These are phyloP conservation scores for Drosera spatulata DNA, from an alignment of 179 eudicot species.

Conservation along the genomic window DNA sequence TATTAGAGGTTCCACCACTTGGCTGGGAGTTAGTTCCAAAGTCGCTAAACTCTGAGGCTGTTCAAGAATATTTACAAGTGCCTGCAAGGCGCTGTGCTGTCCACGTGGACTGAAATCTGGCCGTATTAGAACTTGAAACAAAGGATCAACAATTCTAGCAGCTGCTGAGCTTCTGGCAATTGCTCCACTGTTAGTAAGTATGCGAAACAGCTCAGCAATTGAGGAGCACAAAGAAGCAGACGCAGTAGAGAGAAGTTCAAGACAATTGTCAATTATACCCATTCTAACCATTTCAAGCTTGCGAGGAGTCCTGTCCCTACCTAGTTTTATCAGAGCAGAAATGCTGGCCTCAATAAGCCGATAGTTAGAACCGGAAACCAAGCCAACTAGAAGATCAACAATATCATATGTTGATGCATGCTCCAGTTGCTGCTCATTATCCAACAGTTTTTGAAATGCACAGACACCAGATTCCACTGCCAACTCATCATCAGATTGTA, in stretches of 20 bases:
- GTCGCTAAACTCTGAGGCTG: conserved; percentile 69
- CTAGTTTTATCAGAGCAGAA: conserved; percentile 92
- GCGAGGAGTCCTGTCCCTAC: conserved; percentile 92
- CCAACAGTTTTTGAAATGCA: conserved; percentile 86
- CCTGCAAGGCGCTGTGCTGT: conserved; percentile 92
- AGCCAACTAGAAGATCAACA: conserved; percentile 89
- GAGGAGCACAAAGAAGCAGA: conserved; percentile 15
- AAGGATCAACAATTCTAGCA: conserved; percentile 83
- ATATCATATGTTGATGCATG: conserved; percentile 89
- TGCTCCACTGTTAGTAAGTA: conserved; percentile 85
- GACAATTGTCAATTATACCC: conserved; percentile 84
- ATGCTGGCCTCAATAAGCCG: conserved; percentile 85
- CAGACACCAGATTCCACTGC: conserved; percentile 81
- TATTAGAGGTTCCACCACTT: conserved; percentile 79
- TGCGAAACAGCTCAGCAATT: conserved; percentile 66
- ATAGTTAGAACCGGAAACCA: conserved; percentile 66
- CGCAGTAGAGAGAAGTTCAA: conserved; percentile 85
- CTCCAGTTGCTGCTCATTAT: conserved; percentile 88
- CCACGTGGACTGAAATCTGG: conserved; percentile 92
- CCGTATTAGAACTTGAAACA: conserved; percentile 61
- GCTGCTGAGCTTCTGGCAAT: conserved; percentile 94
- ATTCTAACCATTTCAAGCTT: conserved; percentile 98
- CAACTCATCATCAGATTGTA: conserved; percentile 75
- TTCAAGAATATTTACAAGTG: conserved; percentile 87
- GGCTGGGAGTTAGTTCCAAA: conserved; percentile 61